Evolutionary conservation across 345 rosid genomes (phyloP), one percentile per base, ranked within the genome.

Genomic region (Crucihimalaya himalaica): DNA sequence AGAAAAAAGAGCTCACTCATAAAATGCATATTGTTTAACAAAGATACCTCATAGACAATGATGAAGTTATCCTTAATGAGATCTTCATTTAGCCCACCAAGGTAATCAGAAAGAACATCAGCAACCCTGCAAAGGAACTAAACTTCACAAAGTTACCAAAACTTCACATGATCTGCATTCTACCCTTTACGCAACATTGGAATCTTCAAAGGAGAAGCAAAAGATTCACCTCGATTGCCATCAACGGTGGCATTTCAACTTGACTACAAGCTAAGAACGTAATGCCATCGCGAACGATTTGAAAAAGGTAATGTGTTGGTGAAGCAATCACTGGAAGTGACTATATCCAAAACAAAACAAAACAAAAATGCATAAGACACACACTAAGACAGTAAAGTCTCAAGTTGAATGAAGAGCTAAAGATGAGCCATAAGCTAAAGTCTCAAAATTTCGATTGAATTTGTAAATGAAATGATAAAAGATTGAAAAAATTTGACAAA

Each of bases 121-220:
- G 98, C 96, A 1, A 92, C 99, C 73, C 97, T 92, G 87, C 92
- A 86, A 2, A 92, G 97, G 55, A 95, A 95, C 99, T 94, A 77
- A 73, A 80, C 78, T 45, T 58, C 61, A 71, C 55, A 66, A 0
- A 55, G 74, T 72, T 70, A 80, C 63, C 40, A 59, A 39, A 19
- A 76, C 6, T 37, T 20, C 66, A 23, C 64, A 39, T 47, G 63
- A 77, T 3, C 27, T 23, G 31, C 12, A 51, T 25, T 70, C 7
- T 9, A 66, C 40, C 37, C 42, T n/a, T 28, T 13, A 66, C 6
- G 0, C 8, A 2, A 52, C 31, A 28, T 31, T 11, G 29, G 19
- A 65, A 43, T 21, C 21, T 29, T 71, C 37, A 63, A 50, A 28
- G 6, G 13, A 79, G 60, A 43, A 15, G 21, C 6, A 19, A 13